Base-by-base conservation (phyloP, 495 filamentous ascomycete species). In the Lophiostoma macrostomum region DNA sequence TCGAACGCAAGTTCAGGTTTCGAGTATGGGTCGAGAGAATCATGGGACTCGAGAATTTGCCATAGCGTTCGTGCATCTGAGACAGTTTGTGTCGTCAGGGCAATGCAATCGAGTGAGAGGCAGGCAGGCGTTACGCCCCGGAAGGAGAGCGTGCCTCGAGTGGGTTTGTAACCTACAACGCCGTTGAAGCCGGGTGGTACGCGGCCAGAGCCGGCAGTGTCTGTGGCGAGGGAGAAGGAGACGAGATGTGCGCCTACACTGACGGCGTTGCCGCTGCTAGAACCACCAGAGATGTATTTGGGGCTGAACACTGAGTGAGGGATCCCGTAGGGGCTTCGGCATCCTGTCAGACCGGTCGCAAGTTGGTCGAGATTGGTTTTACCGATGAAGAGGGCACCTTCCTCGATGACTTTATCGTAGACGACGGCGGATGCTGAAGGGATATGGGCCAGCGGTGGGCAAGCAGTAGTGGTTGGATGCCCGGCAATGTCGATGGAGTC, bases 341-440 rank as follows among this genome's bases (percentile, higher is more conserved):
- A 69, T 12, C 67, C 69, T 19, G 71, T 75, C 3, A 82, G 67
- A 10, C 83, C 83, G 0, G 83, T 87, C 13, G 81, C 83, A 6
- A 86, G 71, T 64, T 86, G 82, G 65, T 87, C 83, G 22, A 87
- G 73, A 57, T 87, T 86, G 6, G 76, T 74, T 60, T 87, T 87
- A 19, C 83, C 83, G 42, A 87, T 71, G 37, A 81, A 77, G 29
- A 87, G 63, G 0, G 77, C 83, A 2, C 83, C 83, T 35, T 68
- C 62, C 5, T 57, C 67, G 53, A 71, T 58, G 39, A 71, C 55
- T 52, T 51, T 65, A 10, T 67, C 64, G 48, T 73, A 72, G 31
- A 74, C 56, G 13, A 58, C 50, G 2, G 75, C 67, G 29, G 70
- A 73, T 10, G 51, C 49, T 7, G 67, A 66, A 4, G 81, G 73